Evolutionary conservation across 1,139 yeast species (phyloP), one percentile per base, ranked within the genome.

Genomic region (Nakaseomyces sp.): DNA sequence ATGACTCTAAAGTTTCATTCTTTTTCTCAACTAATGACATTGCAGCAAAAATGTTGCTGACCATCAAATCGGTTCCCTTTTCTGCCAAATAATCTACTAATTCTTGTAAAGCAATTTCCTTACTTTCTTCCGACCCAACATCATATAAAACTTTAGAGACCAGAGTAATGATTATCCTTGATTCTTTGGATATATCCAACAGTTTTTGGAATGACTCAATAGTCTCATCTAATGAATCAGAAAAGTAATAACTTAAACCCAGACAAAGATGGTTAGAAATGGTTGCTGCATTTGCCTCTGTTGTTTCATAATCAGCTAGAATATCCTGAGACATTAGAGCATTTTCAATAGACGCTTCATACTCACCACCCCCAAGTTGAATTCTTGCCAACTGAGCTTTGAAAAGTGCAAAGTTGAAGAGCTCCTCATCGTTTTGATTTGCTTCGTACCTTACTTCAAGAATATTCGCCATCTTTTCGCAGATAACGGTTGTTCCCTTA

Each of bases 131-230:
- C 0, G 79, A 75, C 7, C 79, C 82, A 46, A 77, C 77, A 1
- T 87, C 85, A 69, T 83, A 81, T 43, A 91, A 70, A 1, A 88
- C 81, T 57, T 87, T 95, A 0, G 94, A 78, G 22, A 86, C 73
- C 32, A 91, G 66, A 5, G 82, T 75, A 12, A 86, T 78, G n/a
- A 87, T 71, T 49, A 80, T 73, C 49, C 73, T 71, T 40, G 81
- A 76, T 37, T 71, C 75, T 9, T 74, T 73, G 17, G 79, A 74
- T 15, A 70, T 65, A 44, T 73, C 73, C 44, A 87, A 65, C 8
- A 91, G 77, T 31, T 67, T 62, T 50, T 76, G 79, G 56, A 89
- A 79, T 56, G 81, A 79, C 4, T 72, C 77, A 44, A 91, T 64
- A 0, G 96, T 78, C 8, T 70, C 72, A 45, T 77, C 81, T 57